Evolutionary conservation across 805 yeast species (phyloP).

Genomic region (Maudiozyma bulderi): DNA sequence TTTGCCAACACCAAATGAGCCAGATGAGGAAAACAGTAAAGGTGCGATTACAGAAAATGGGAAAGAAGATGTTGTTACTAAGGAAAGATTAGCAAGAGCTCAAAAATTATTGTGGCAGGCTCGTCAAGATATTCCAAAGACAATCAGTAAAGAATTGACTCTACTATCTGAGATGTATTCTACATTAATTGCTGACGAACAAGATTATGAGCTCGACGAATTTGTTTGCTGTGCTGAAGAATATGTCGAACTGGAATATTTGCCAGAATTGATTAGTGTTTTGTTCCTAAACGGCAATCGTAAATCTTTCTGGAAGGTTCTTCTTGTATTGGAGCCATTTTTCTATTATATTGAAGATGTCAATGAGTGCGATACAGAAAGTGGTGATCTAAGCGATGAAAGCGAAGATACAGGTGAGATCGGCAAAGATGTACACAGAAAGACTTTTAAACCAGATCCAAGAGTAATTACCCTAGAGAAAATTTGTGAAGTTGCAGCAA

Average conservation of each 20-base stretch:
- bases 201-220: constrained; percentile 29
- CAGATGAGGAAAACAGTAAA: not conserved
- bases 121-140: constrained; percentile 29
- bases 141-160: constrained; percentile 28
- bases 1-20: constrained; percentile 10
- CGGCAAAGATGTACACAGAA: constrained; percentile 1
- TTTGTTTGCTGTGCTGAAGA: constrained; percentile 32
- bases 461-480: constrained; percentile 29
- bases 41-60: not conserved
- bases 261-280: constrained; percentile 27
- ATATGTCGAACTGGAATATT: constrained; percentile 28
- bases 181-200: constrained; percentile 29
- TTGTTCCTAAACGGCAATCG: constrained; percentile 25
- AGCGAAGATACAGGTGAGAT: not conserved
- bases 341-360: constrained; percentile 30
- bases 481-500: constrained; percentile 30
- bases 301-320: constrained; percentile 26
- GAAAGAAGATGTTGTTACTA: constrained; percentile 12
- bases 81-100: constrained; percentile 25
- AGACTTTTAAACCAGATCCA: constrained; percentile 25
- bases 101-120: constrained; percentile 28
- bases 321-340: constrained; percentile 30
- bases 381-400: constrained; percentile 5
- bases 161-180: constrained; percentile 30
- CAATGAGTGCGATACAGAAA: constrained; percentile 19